Percentiles rank a stretch among this genome's conserved stretches.
These are phyloP conservation scores for Rhynchospora breviuscula DNA, from an alignment of 176 grass and related monocot species.

Conservation along the genomic window DNA sequence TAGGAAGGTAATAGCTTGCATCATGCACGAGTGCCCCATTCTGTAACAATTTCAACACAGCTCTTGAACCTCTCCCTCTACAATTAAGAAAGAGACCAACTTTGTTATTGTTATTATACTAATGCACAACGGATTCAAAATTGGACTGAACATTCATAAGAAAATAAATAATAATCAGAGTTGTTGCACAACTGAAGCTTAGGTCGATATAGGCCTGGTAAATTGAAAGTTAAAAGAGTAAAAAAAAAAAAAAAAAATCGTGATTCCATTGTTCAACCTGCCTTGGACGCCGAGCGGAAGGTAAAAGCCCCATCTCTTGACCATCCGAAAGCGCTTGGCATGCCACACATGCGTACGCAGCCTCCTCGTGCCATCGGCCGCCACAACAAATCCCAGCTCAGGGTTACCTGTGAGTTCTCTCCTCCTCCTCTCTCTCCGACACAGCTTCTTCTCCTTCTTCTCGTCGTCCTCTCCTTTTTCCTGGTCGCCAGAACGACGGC, in stretches of 20 bases:
- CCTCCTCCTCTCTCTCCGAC: constrained; percentile 53
- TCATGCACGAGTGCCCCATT: constrained; percentile 57
- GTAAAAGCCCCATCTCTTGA: constrained; percentile 63
- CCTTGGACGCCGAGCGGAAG: constrained; percentile 52
- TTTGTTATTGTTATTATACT: background rate
- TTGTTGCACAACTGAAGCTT: background rate
- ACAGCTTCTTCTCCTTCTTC: background rate
- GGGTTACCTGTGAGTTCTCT: constrained; percentile 56
- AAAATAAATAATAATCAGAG: background rate
- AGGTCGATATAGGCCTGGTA: background rate
- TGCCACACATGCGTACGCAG: constrained; percentile 85
- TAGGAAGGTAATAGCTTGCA: constrained; percentile 56
- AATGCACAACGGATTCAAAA: background rate
- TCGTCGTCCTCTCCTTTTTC: background rate
- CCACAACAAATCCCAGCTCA: constrained; percentile 43
- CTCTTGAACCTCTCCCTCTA: constrained; percentile 71
- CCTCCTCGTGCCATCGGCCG: constrained; percentile 49
- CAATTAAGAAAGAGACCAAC: background rate
- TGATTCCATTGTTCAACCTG: constrained; percentile 27
- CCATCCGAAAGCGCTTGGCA: constrained; percentile 82
- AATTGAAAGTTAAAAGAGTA: background rate
- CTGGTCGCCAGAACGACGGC: background rate
- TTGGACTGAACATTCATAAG: background rate
- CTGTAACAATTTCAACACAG: constrained; percentile 52
- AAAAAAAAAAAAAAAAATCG: background rate